phyloP scores from a whole-genome alignment of 2,329 filamentous ascomycete genomes.

The Dendrostoma leiphaemia region DNA sequence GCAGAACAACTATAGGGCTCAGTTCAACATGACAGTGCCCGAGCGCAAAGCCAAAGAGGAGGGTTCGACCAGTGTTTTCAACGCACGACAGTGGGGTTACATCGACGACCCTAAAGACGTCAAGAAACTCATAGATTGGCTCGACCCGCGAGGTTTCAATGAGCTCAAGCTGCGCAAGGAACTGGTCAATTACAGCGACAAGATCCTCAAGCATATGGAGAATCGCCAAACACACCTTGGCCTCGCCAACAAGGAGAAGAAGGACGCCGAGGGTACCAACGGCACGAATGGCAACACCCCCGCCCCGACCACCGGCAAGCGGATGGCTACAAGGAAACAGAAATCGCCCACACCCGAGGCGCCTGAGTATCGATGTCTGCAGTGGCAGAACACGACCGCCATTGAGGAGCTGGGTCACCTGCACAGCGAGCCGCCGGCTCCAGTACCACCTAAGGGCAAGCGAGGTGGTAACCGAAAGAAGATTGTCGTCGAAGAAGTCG shows the following conservation, averaged over 20 bases:
- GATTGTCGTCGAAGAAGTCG: slow-evolving; percentile 26
- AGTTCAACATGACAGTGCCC: slow-evolving; percentile 78
- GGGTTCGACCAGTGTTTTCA: slow-evolving; percentile 73
- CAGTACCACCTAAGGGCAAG: slow-evolving; percentile 46
- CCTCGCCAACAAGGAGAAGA: slow-evolving; percentile 40
- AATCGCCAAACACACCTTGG: slow-evolving; percentile 72
- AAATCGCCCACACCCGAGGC: slow-evolving; percentile 46
- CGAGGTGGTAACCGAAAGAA: slow-evolving; percentile 50
- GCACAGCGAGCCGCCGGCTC: slow-evolving; percentile 54
- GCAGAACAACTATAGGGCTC: slow-evolving; percentile 71
- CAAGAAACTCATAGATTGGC: slow-evolving; percentile 79
- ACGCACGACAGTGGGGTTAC: slow-evolving; percentile 85
- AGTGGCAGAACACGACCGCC: slow-evolving; percentile 57
- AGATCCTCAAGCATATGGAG: slow-evolving; percentile 77
- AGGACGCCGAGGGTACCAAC: slow-evolving; percentile 22
- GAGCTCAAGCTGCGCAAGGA: slow-evolving; percentile 89
- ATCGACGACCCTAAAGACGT: slow-evolving; percentile 78
- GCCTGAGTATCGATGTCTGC: slow-evolving; percentile 47
- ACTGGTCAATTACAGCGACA: slow-evolving; percentile 70
- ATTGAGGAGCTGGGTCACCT: slow-evolving; percentile 56
- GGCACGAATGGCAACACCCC: slow-evolving; percentile 21
- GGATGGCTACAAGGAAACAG: slow-evolving; percentile 47
- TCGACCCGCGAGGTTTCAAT: slow-evolving; percentile 82
- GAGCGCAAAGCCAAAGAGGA: slow-evolving; percentile 87
- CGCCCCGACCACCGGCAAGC: slow-evolving; percentile 28